These are phyloP conservation scores for Bertia moriformis DNA, from an alignment of 2,329 filamentous ascomycete species.

Conservation along the genomic window DNA sequence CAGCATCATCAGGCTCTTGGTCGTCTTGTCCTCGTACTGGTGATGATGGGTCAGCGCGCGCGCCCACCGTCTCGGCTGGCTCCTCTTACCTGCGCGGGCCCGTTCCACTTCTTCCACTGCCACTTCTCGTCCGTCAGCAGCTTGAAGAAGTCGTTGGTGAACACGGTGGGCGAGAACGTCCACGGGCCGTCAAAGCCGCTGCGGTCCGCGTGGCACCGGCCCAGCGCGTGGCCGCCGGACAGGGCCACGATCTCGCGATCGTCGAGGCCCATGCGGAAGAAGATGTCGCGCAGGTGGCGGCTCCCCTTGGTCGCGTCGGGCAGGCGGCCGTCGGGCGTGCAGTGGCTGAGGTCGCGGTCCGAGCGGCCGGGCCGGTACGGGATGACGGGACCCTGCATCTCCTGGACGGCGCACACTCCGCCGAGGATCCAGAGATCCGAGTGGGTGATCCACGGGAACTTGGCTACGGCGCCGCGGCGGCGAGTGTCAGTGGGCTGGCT, in stretches of 20 bases:
- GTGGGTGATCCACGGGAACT: constrained; percentile 92
- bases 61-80: constrained; percentile 2
- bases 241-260: constrained; percentile 93
- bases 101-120: constrained; percentile 81
- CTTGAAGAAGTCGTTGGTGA: constrained; percentile 92
- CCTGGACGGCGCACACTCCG: constrained; percentile 76
- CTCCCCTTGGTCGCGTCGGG: constrained; percentile 68
- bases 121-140: constrained; percentile 85
- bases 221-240: constrained; percentile 70
- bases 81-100: constrained; percentile 51
- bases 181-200: constrained; percentile 79
- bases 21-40: constrained; percentile 73
- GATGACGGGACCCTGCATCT: constrained; percentile 80
- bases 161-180: constrained; percentile 78
- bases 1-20: constrained; percentile 91
- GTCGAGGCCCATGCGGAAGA: constrained; percentile 93
- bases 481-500: constrained; percentile 5
- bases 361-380: constrained; percentile 76
- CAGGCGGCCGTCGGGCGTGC: constrained; percentile 74
- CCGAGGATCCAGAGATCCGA: constrained; percentile 92
- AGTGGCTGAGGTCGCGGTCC: constrained; percentile 67
- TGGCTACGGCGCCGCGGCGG: constrained; percentile 24
- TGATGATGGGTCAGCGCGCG: constrained; percentile 2
- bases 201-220: constrained; percentile 52
- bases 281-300: constrained; percentile 79